Conservation (phyloP, 257 asterid species). For the Nicotiana noctiflora region DNA sequence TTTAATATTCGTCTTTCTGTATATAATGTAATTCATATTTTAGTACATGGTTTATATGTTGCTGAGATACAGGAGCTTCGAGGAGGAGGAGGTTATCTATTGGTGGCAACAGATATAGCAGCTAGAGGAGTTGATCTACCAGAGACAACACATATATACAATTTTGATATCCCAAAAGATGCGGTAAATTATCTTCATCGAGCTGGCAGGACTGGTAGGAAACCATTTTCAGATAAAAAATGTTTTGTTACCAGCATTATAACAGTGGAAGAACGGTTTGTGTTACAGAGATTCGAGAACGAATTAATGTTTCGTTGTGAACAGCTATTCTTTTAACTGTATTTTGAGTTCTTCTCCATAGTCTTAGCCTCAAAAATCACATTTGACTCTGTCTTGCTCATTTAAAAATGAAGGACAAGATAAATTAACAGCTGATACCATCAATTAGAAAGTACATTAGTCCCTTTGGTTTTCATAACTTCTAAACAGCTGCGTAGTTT, state of each 20-base stretch:
- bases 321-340: conserved; percentile 42
- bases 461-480: background rate
- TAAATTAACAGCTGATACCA: background rate
- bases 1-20: background rate
- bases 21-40: background rate
- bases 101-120: conserved; percentile 91
- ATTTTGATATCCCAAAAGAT: conserved; percentile 85
- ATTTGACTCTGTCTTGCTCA: background rate
- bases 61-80: conserved; percentile 49
- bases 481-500: background rate
- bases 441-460: background rate
- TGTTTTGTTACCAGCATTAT: conserved; percentile 78
- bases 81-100: conserved; percentile 58
- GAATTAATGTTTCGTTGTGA: conserved; percentile 71
- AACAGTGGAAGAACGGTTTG: conserved; percentile 73
- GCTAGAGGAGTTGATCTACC: conserved; percentile 89
- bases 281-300: conserved; percentile 75
- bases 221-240: conserved; percentile 78
- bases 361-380: background rate
- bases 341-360: background rate
- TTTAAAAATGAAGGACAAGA: background rate
- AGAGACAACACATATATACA: conserved; percentile 86
- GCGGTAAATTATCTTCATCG: conserved; percentile 87
- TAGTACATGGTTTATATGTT: conserved; percentile 3
- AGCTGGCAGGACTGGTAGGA: conserved; percentile 95